Evolutionary conservation across 345 rosid species (phyloP).

Genomic region (Linum usitatissimum): DNA sequence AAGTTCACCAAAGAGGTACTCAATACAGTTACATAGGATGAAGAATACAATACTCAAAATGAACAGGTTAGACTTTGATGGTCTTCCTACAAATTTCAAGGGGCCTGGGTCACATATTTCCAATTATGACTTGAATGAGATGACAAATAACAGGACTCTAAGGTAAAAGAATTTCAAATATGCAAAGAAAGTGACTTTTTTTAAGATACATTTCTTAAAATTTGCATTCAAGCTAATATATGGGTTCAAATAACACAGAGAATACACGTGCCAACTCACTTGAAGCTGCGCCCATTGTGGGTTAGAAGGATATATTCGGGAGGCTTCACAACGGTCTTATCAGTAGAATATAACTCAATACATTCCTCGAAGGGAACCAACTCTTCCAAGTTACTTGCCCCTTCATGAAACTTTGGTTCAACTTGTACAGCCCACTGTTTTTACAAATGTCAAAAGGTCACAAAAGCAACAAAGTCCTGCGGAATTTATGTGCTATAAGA

Average conservation of each 20-base stretch:
- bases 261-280: slow-evolving; percentile 42
- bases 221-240: background rate
- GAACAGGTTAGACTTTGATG: too few relatives aligned
- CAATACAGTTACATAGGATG: too few relatives aligned
- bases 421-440: slow-evolving; percentile 86
- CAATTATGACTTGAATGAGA: too few relatives aligned
- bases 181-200: too few relatives aligned
- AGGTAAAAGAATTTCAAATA: too few relatives aligned
- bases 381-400: slow-evolving; percentile 78
- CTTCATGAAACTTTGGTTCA: slow-evolving; percentile 93
- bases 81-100: too few relatives aligned
- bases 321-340: slow-evolving; percentile 52
- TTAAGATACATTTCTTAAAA: too few relatives aligned
- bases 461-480: slow-evolving; percentile 7
- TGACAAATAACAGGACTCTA: too few relatives aligned
- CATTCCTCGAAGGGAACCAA: slow-evolving; percentile 93
- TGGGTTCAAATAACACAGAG: background rate
- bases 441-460: slow-evolving; percentile 18
- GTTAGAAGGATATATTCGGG: slow-evolving; percentile 89
- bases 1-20: too few relatives aligned
- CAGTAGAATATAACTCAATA: slow-evolving; percentile 66
- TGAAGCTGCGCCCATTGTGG: slow-evolving; percentile 86
- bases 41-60: too few relatives aligned
- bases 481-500: slow-evolving; percentile 6
- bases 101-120: too few relatives aligned